These are phyloP conservation scores for Debaryomyces psychrophilus DNA, from an alignment of 1,139 yeast genomes.

Conservation along the genomic window DNA sequence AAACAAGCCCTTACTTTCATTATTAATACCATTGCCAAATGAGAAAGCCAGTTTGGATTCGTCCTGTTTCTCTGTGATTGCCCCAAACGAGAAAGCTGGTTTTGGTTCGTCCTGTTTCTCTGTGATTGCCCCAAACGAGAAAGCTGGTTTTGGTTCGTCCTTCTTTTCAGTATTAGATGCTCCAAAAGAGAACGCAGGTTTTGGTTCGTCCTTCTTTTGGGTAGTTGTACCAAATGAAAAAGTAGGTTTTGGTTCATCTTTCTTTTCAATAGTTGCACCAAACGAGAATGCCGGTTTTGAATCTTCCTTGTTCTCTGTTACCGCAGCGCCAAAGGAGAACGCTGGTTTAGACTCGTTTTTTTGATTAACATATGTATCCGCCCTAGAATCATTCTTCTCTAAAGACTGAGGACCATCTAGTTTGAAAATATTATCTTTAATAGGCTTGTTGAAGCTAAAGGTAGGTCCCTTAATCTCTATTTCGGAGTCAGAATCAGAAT, in stretches of 20 bases:
- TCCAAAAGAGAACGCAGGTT: constrained; percentile 34
- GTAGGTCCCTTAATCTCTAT: constrained; percentile 67
- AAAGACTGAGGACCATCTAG: constrained; percentile 21
- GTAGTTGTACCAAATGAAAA: constrained; percentile 26
- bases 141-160: constrained; percentile 1
- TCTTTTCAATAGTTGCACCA: constrained; percentile 10
- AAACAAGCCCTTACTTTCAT: constrained; percentile 15
- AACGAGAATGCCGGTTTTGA: constrained; percentile 16
- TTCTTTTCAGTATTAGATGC: constrained; percentile 9
- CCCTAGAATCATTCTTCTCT: constrained; percentile 7
- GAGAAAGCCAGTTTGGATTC: constrained; percentile 28
- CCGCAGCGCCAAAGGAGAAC: constrained; percentile 20
- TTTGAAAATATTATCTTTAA: constrained; percentile 54
- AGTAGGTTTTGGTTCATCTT: constrained; percentile 22
- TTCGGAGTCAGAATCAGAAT: constrained; percentile 57
- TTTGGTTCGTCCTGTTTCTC: constrained; percentile 13
- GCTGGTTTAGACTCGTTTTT: constrained; percentile 16
- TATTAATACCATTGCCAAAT: constrained; percentile 20
- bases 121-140: background rate
- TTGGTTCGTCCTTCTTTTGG: constrained; percentile 9
- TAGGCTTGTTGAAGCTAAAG: constrained; percentile 54
- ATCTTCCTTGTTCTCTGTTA: constrained; percentile 6
- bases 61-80: constrained; percentile 8
- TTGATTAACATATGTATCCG: constrained; percentile 10
- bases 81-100: constrained; percentile 27